Base-by-base conservation (phyloP, 495 filamentous ascomycete species). In the Apiosordaria backusii region DNA sequence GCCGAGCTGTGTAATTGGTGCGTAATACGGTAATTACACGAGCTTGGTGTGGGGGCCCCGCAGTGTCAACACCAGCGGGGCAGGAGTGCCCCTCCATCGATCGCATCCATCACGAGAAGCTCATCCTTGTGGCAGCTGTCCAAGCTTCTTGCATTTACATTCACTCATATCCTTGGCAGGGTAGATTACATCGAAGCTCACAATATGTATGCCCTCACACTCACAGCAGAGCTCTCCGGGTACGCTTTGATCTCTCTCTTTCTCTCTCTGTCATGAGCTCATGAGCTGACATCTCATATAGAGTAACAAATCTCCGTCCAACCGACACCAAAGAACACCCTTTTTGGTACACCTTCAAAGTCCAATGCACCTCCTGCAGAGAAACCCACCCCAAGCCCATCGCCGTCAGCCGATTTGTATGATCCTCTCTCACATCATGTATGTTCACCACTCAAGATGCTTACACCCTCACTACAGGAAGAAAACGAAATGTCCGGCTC, bases 311-410 rank as follows among this genome's bases (percentile, higher is more conserved):
- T 67, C 88, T 99, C 61, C 87, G 86, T 62, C 96, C 95, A 1
- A 81, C 89, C 66, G 95, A 99, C 77, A 90, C 89, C 2, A 79
- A 84, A 60, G 90, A 90, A 5, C 85, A 83, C 62, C 92, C 92
- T 0, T 98, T 96, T 80, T 95, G 86, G 81, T 99, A 96, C 81
- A 97, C 90, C 58, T 97, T 99, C 86, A 92, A 89, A 72, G 94
- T 99, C 53, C 90, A 97, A 81, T 99, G 95, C 77, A 96, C 90
- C 13, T 96, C 93, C 24, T 99, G 95, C 76, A 86, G 91, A 60
- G 95, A 99, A 79, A 87, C 80, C 0, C 96, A 99, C 75, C 87
- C 90, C 3, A 99, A 98, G 71, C 88, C 85, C 77, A 87, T 99
- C 52, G 89, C 85, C 62, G 85, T 99, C 68, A 96, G 85, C 76